phyloP scores from a whole-genome alignment of 225 moss, liverwort and hornwort species.

The Pleurozium schreberi region DNA sequence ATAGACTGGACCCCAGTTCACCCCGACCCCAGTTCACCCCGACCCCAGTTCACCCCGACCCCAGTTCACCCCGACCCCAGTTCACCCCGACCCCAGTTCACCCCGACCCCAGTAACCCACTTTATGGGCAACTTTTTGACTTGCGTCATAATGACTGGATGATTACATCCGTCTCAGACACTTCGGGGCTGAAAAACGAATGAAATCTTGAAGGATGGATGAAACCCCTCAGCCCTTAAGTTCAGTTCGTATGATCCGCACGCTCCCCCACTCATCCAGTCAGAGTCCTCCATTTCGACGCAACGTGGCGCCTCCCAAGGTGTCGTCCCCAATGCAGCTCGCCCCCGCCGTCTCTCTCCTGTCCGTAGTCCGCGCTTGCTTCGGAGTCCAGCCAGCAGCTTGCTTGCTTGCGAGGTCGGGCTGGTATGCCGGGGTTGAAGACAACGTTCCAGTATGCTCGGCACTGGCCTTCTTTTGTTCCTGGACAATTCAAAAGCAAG shows the following conservation, averaged over 20 bases:
- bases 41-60: no score
- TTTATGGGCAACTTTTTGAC: not conserved
- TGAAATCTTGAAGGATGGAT: not conserved
- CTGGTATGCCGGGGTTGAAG: slow-evolving; percentile 24
- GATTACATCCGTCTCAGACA: not conserved
- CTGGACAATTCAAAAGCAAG: slow-evolving; percentile 30
- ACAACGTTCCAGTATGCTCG: slow-evolving; percentile 40
- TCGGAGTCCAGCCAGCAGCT: no score
- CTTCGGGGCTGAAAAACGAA: no score
- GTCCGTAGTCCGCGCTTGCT: not conserved
- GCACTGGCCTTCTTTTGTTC: slow-evolving; percentile 54
- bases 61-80: no score
- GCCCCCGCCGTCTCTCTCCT: not conserved
- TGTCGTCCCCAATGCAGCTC: not conserved
- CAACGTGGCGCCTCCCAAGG: not conserved
- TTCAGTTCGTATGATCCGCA: not conserved
- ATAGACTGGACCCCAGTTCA: no score
- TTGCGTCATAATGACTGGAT: not conserved
- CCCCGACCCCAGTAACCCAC: no score
- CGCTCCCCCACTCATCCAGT: not conserved
- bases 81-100: no score
- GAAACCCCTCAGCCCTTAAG: not conserved
- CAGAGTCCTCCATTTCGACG: not conserved
- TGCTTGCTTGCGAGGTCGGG: slow-evolving; percentile 4
- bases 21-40: no score